phyloP scores from a whole-genome alignment of 2,329 filamentous ascomycete genomes.

The Cordyceps cicadae region DNA sequence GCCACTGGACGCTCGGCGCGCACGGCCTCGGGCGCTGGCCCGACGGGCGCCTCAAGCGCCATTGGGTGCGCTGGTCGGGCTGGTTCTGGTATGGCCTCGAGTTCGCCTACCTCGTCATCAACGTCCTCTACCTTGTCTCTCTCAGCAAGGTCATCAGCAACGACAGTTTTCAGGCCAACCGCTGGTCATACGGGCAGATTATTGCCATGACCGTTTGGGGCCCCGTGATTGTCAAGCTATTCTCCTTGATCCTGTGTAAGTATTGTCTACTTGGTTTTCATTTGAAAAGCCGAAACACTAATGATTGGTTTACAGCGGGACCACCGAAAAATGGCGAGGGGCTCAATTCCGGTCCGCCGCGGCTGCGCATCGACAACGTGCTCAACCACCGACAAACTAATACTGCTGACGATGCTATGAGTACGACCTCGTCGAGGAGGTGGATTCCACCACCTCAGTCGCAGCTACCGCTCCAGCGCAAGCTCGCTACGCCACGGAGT shows the following conservation, averaged over 20 bases:
- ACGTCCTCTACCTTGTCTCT: constrained; percentile 31
- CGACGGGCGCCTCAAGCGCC: constrained; percentile 19
- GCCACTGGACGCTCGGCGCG: constrained; percentile 23
- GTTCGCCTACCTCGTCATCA: constrained; percentile 28
- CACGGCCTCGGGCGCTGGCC: constrained; percentile 26
- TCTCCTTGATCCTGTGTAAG: constrained; percentile 30
- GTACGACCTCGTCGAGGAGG: constrained; percentile 2
- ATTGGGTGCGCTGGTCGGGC: constrained; percentile 22
- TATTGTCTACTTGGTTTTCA: background rate
- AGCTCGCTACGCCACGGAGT: background rate
- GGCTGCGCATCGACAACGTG: constrained; percentile 31
- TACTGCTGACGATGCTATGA: constrained; percentile 10
- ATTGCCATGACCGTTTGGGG: constrained; percentile 33
- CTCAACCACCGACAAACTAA: constrained; percentile 25
- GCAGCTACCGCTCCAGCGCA: background rate
- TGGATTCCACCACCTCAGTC: background rate
- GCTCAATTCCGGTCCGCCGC: constrained; percentile 29
- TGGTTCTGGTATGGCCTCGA: constrained; percentile 29
- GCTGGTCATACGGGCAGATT: constrained; percentile 31
- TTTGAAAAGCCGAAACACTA: background rate
- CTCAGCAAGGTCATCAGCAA: constrained; percentile 27
- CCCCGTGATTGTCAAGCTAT: constrained; percentile 31
- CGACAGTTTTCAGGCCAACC: constrained; percentile 27
- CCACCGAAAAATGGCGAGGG: constrained; percentile 29
- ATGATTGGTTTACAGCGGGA: constrained; percentile 20